These are phyloP conservation scores for Fonsecaea nubica DNA, from an alignment of 2,329 filamentous ascomycete species.

Conservation along the genomic window DNA sequence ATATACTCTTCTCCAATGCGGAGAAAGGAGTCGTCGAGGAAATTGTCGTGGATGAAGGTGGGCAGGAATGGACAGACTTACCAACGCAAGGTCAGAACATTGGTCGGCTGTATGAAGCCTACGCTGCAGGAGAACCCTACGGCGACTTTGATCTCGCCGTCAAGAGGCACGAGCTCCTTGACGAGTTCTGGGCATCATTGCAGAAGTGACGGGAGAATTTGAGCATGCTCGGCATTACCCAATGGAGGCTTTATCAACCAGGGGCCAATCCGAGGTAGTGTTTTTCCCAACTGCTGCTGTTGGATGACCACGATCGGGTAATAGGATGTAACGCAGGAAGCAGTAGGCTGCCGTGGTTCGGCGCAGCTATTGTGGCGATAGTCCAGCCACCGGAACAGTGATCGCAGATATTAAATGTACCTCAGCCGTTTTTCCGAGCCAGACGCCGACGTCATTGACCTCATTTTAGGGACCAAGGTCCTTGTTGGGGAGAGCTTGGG, in stretches of 20 bases:
- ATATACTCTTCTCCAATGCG: slow-evolving; percentile 59
- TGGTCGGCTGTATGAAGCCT: slow-evolving; percentile 64
- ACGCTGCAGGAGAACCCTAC: slow-evolving; percentile 52
- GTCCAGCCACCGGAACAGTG: neutral
- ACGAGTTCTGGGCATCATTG: slow-evolving; percentile 42
- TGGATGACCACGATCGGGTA: neutral
- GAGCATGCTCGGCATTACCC: neutral
- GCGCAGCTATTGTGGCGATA: slow-evolving; percentile 1
- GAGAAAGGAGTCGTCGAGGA: slow-evolving; percentile 54
- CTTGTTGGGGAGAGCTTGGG: neutral
- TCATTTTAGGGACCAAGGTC: neutral
- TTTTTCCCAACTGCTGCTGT: neutral
- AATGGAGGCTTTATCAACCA: neutral
- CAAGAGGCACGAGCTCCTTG: slow-evolving; percentile 57
- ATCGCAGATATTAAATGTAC: neutral
- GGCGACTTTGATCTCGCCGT: slow-evolving; percentile 56
- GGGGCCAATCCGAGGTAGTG: neutral
- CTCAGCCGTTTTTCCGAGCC: slow-evolving; percentile 1
- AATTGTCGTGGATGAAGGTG: slow-evolving; percentile 50
- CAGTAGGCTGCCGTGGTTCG: neutral
- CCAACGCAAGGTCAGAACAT: slow-evolving; percentile 57
- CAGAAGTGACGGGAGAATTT: slow-evolving; percentile 4
- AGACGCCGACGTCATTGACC: neutral
- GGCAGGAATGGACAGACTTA: slow-evolving; percentile 56
- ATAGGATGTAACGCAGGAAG: neutral